phyloP scores from a whole-genome alignment of 2,329 filamentous ascomycete species.

The Penicillium psychrosexuale region DNA sequence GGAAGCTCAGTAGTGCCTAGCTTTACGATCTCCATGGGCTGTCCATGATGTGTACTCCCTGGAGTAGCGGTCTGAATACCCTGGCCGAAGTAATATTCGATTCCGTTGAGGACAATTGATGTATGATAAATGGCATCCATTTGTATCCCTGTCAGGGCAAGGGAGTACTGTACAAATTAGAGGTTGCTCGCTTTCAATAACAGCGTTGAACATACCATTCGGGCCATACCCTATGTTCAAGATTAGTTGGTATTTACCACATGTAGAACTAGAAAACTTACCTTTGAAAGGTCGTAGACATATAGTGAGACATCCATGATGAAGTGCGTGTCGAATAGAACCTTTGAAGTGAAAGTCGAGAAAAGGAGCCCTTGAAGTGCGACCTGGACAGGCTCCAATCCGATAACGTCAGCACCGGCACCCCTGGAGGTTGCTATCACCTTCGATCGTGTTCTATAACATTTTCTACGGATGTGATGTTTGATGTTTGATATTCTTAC shows the following conservation, averaged over 20 bases:
- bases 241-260: constrained; percentile 18
- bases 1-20: constrained; percentile 77
- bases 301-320: constrained; percentile 73
- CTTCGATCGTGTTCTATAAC: constrained; percentile 21
- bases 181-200: not conserved
- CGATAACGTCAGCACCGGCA: constrained; percentile 29
- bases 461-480: not conserved
- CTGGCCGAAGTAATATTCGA: constrained; percentile 88
- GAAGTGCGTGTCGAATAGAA: not conserved
- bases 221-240: constrained; percentile 51
- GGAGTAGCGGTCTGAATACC: constrained; percentile 79
- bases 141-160: constrained; percentile 60
- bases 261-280: constrained; percentile 26
- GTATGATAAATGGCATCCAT: constrained; percentile 97
- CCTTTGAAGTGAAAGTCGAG: not conserved
- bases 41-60: constrained; percentile 81
- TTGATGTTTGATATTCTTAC: not conserved
- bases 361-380: not conserved
- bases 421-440: constrained; percentile 4
- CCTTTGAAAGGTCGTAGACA: constrained; percentile 71
- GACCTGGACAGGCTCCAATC: constrained; percentile 17
- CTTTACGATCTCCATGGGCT: constrained; percentile 70
- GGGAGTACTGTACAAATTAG: constrained; percentile 49
- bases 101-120: constrained; percentile 75
- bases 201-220: constrained; percentile 41